phyloP scores from a whole-genome alignment of 228 moss, liverwort and hornwort genomes.

The Sphagnum fallax region DNA sequence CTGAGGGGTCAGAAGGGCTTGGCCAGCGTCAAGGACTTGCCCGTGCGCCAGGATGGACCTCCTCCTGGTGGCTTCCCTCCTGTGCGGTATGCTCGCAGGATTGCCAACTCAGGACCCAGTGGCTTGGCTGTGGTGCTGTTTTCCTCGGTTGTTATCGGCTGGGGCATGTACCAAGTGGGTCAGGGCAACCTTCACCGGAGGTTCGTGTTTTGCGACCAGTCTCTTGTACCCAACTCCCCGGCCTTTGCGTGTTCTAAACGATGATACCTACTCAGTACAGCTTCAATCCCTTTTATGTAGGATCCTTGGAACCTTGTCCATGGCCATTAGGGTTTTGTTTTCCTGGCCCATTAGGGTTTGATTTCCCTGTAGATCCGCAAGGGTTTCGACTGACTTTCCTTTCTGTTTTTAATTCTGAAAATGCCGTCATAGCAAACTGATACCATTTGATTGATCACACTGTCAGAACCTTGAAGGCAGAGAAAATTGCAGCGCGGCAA shows the following conservation, averaged over 20 bases:
- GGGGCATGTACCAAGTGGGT: constrained; percentile 92
- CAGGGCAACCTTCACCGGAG: constrained; percentile 89
- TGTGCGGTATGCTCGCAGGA: constrained; percentile 85
- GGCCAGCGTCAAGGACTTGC: constrained; percentile 91
- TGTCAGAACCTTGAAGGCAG: constrained; percentile 53
- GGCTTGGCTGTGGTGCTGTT: constrained; percentile 68
- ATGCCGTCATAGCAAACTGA: too few species aligned
- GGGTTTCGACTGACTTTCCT: too few species aligned
- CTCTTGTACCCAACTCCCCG: neutral
- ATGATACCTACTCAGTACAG: too few species aligned
- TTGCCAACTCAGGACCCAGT: constrained; percentile 74
- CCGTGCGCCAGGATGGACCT: constrained; percentile 92
- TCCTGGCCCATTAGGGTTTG: too few species aligned
- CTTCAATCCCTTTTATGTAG: too few species aligned
- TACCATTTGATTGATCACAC: neutral
- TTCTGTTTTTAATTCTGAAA: too few species aligned
- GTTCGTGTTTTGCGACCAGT: constrained; percentile 21
- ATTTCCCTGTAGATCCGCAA: too few species aligned
- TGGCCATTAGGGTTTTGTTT: too few species aligned
- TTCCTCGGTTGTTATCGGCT: constrained; percentile 66
- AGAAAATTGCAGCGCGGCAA: constrained; percentile 70
- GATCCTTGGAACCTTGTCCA: too few species aligned
- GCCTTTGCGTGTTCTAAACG: neutral
- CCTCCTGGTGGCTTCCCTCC: constrained; percentile 94
- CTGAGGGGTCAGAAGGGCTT: constrained; percentile 85